Conservation (phyloP, 257 asterid species). For the Echites panduratus region DNA sequence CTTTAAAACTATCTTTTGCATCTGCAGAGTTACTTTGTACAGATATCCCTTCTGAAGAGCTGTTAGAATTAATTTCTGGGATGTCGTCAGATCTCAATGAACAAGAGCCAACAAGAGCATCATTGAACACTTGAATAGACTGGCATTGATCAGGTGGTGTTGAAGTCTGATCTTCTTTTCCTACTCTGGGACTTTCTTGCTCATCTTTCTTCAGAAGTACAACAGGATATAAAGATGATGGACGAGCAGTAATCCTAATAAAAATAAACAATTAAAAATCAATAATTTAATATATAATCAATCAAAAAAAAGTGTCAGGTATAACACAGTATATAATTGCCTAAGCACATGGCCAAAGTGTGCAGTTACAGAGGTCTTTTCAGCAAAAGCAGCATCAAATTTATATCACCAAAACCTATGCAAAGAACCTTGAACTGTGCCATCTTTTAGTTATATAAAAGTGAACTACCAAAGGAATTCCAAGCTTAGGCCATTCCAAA, state of each 20-base stretch:
- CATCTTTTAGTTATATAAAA: background rate
- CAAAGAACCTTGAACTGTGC: background rate
- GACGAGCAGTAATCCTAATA: constrained; percentile 56
- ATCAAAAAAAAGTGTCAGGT: background rate
- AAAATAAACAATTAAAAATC: constrained; percentile 8
- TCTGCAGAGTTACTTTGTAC: constrained; percentile 20
- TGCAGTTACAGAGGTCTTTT: background rate
- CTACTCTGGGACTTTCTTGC: constrained; percentile 22
- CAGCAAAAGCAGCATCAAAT: background rate
- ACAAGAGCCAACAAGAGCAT: constrained; percentile 28
- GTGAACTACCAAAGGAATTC: background rate
- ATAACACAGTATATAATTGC: background rate
- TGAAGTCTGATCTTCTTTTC: constrained; percentile 31
- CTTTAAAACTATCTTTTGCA: constrained; percentile 21
- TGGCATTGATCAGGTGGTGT: constrained; percentile 28
- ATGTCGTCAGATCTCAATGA: constrained; percentile 23
- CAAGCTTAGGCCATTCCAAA: background rate
- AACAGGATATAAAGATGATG: constrained; percentile 52
- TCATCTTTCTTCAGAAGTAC: constrained; percentile 40
- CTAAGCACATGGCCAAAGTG: background rate
- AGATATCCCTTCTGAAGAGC: constrained; percentile 24
- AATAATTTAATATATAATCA: background rate
- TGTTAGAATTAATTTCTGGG: constrained; percentile 17
- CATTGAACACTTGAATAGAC: constrained; percentile 23
- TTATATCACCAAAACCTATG: background rate